Evolutionary conservation across 2,329 filamentous ascomycete genomes (phyloP), one percentile per base, ranked within the genome.

Genomic region (Colletotrichum graminicola): DNA sequence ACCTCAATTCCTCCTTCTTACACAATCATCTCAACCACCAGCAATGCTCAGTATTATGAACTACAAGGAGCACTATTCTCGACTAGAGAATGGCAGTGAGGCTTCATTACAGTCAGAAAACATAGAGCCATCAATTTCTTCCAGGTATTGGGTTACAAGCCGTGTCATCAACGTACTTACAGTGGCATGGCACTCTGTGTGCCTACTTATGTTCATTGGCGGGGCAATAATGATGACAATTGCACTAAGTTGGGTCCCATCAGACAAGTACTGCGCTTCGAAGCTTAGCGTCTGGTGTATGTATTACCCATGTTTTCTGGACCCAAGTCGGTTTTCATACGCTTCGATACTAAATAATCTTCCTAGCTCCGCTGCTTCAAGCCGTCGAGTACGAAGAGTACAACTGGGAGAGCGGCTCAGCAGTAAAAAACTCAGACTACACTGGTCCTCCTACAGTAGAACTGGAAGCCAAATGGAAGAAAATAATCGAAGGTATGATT

Each of bases 211-310:
- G 63, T 66, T 66, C 32, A 11, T 52, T 5, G 18, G 29, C 7
- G 63, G 63, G 10, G 54, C 41, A 7, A 12, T 66, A n/a, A 66
- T 59, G 63, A 60, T 66, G 54, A 16, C 41, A 41, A 34, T 23
- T 21, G 63, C 63, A 23, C 34, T 59, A n/a, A 60, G 54, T 49
- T 51, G 43, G 54, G 12, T 21, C 11, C 63, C 63, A 11, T 66
- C 63, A 59, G 63, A 66, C 5, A 59, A 5, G 26, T 49, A 59
- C 11, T 66, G 63, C 29, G 63, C 63, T 41, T 18, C 54, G 18
- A 41, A 60, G 32, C 63, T 66, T 1, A 59, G 63, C n/a, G 11
- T 66, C 8, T 66, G 63, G 63, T 66, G 63, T 66, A 66, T 21
- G 32, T 21, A 59, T 43, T n/a, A 51, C 32, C 41, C 18, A 45